phyloP scores from a whole-genome alignment of 257 asterid genomes.

The Nicotiana paniculata region DNA sequence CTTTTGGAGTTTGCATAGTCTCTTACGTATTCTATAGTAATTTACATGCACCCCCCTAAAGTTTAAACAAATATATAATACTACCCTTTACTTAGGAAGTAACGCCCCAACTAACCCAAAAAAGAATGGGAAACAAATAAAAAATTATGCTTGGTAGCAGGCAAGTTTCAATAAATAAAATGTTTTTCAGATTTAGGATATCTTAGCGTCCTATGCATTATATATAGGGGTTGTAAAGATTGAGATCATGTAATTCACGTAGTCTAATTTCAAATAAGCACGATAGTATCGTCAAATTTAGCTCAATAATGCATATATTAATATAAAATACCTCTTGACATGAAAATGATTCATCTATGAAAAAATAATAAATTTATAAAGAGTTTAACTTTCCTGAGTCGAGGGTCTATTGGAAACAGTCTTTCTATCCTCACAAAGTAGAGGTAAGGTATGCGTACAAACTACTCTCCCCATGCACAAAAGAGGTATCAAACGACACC shows the following conservation, averaged over 20 bases:
- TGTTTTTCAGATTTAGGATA: not conserved
- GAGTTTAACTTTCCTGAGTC: no score
- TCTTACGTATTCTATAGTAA: not conserved
- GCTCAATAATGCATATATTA: not conserved
- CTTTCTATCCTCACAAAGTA: no score
- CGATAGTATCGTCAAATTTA: not conserved
- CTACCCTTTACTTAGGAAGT: not conserved
- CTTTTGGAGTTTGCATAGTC: not conserved
- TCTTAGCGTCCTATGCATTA: not conserved
- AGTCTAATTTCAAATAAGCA: not conserved
- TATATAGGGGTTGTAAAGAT: not conserved
- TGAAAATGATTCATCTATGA: not conserved
- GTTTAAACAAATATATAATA: not conserved
- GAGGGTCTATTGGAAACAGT: no score
- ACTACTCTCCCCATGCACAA: no score
- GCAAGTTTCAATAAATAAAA: not conserved
- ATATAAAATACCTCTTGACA: not conserved
- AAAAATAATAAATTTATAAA: not conserved
- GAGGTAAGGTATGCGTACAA: no score
- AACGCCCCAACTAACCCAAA: not conserved
- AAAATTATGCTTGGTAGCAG: not conserved
- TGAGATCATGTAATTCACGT: not conserved
- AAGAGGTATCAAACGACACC: no score
- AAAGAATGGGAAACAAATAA: not conserved
- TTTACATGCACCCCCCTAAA: not conserved